phyloP scores from a whole-genome alignment of 2,329 filamentous ascomycete genomes.

The Penicillium digitatum region DNA sequence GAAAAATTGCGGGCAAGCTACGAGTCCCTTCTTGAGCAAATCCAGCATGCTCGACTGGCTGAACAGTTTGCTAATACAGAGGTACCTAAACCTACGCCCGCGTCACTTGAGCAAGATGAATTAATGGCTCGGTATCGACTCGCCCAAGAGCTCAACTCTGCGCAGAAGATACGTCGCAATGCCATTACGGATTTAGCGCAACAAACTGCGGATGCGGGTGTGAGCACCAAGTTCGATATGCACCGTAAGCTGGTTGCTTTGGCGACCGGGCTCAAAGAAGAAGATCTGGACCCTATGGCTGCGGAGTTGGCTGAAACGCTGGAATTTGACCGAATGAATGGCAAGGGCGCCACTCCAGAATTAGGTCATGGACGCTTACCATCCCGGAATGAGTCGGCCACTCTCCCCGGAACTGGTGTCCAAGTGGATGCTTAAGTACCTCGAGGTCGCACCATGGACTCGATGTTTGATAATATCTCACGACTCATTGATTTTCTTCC shows the following conservation, averaged over 20 bases:
- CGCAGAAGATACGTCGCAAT: slow-evolving; percentile 34
- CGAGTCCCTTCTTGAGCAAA: slow-evolving; percentile 45
- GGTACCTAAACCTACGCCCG: slow-evolving; percentile 11
- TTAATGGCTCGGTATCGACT: slow-evolving; percentile 31
- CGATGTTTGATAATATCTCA: slow-evolving; percentile 8
- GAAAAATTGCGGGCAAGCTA: slow-evolving; percentile 35
- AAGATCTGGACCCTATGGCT: slow-evolving; percentile 47
- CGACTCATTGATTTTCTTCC: slow-evolving; percentile 16
- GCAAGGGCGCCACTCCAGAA: slow-evolving; percentile 33
- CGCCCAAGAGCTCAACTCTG: slow-evolving; percentile 30
- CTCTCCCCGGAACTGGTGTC: slow-evolving; percentile 28
- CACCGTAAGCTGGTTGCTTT: slow-evolving; percentile 47
- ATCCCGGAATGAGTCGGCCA: slow-evolving; percentile 23
- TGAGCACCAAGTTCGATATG: slow-evolving; percentile 46
- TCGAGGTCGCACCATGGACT: background rate
- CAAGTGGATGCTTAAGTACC: slow-evolving; percentile 32
- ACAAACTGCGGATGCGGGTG: slow-evolving; percentile 45
- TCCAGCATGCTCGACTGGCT: slow-evolving; percentile 38
- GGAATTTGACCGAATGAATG: slow-evolving; percentile 43
- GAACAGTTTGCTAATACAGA: slow-evolving; percentile 26
- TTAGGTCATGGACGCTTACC: slow-evolving; percentile 23
- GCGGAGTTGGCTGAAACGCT: slow-evolving; percentile 45
- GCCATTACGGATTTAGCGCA: slow-evolving; percentile 42
- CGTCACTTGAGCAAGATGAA: slow-evolving; percentile 28
- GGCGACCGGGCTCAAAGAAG: slow-evolving; percentile 46